Percentiles rank a stretch among this genome's conserved stretches.
These are phyloP conservation scores for Mycena kentingensis DNA, from an alignment of 768 basidiomycete genomes.

Conservation along the genomic window DNA sequence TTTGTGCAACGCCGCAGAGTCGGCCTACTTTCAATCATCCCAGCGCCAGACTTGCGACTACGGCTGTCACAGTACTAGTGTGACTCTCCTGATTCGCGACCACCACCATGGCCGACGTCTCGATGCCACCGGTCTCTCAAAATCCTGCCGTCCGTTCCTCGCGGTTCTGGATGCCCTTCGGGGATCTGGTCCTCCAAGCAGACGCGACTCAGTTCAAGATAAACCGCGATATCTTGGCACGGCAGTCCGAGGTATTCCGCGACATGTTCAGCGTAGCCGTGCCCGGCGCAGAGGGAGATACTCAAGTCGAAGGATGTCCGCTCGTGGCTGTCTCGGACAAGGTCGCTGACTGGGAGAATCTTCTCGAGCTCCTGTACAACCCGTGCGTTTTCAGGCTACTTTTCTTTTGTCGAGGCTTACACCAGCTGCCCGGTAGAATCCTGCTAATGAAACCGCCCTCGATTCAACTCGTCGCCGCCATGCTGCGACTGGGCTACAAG, in stretches of 20 bases:
- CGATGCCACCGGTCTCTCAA: no score
- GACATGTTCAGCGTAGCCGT: neutral
- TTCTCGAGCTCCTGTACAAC: neutral
- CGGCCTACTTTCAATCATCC: no score
- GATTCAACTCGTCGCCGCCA: neutral
- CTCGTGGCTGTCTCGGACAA: neutral
- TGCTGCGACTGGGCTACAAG: neutral
- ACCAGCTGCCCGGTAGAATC: neutral
- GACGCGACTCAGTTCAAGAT: neutral
- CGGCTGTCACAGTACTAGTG: no score
- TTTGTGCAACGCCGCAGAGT: no score
- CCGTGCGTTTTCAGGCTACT: no score
- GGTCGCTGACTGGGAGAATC: neutral
- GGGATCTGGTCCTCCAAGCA: neutral
- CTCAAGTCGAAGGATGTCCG: neutral
- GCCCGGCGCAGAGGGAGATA: neutral
- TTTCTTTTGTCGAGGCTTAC: no score
- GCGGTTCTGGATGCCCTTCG: neutral
- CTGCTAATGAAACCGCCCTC: neutral
- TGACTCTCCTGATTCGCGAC: no score
- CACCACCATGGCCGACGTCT: no score
- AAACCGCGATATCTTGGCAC: neutral
- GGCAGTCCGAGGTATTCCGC: neutral
- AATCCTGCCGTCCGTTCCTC: no score
- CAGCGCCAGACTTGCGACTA: no score